Base-by-base conservation (phyloP, 805 yeast genomes). In the Saccharomycopsis malanga region DNA sequence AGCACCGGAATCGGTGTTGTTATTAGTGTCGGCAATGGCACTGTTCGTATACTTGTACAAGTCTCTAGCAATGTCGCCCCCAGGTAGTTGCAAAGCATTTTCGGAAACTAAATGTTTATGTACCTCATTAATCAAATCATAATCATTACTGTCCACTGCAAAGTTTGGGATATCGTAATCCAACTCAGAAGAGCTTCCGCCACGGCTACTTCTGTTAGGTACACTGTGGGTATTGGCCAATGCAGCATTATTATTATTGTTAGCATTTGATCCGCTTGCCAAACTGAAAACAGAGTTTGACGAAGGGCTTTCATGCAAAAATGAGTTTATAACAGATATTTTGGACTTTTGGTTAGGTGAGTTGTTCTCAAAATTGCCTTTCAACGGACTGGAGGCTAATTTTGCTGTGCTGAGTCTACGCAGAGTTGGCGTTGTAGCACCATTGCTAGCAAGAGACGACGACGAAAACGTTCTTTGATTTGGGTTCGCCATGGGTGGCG, bases 41-140 rank as follows among this genome's bases (percentile, higher is more conserved):
- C 12, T 41, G 34, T 35, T 43, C 5, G 56, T 57, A 43, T 58
- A 44, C 21, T 57, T 59, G 49, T 64, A 66, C 4, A 66, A 60
- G 30, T 66, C 70, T 53, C 69, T 54, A 3, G 67, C 56, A 4
- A 66, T 64, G 50, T 66, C 69, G 23, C 67, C 70, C 2, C 68
- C 70, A 10, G 58, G 54, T 12, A 49, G 58, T 7, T 39, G 44
- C 15, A 52, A 32, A 14, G 42, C 24, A 24, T 43, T 42, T 32
- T 52, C 53, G 10, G 47, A 66, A 60, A 51, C 49, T 10, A 51
- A 34, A 34, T 51, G 54, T 29, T 51, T 51, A 23, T 51, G 54
- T 6, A 51, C 54, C 43, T 51, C 54, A 27, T 45, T 48, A 25
- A 51, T 48, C 36, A 51, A 29, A 23, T 51, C 49, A 21, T 42